These are phyloP conservation scores for Tephrocybe rancida DNA, from an alignment of 768 basidiomycete species.

Conservation along the genomic window DNA sequence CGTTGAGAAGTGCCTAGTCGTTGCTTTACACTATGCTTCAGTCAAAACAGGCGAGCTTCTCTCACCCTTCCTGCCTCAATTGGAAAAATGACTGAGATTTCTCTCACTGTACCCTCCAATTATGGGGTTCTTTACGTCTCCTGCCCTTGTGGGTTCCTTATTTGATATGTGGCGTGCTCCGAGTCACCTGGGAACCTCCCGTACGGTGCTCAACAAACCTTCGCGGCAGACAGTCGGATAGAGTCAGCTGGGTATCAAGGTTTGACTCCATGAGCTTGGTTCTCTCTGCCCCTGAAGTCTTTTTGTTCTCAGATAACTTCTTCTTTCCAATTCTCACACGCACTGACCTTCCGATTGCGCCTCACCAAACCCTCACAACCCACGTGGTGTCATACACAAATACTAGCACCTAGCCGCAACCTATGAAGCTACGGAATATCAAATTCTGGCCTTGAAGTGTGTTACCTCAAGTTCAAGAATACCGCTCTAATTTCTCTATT, in stretches of 20 bases:
- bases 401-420: no score
- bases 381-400: neutral
- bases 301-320: constrained; percentile 8
- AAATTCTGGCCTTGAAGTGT: no score
- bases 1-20: no score
- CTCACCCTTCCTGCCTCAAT: neutral
- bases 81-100: no score
- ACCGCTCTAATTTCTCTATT: no score
- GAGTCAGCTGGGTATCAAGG: constrained; percentile 9
- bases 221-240: neutral
- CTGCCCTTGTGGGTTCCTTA: constrained; percentile 10
- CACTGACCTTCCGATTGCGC: constrained; percentile 1
- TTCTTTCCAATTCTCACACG: constrained; percentile 2
- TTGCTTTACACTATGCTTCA: no score
- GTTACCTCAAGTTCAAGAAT: no score
- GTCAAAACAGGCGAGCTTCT: no score
- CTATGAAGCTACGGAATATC: no score
- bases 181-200: neutral
- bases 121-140: neutral
- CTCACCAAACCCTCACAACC: constrained; percentile 3
- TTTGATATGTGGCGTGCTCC: constrained; percentile 11
- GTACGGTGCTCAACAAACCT: neutral
- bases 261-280: neutral
- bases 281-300: constrained; percentile 2
- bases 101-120: no score